phyloP scores from a whole-genome alignment of 2,329 filamentous ascomycete genomes.

The Aureobasidium sp. region DNA sequence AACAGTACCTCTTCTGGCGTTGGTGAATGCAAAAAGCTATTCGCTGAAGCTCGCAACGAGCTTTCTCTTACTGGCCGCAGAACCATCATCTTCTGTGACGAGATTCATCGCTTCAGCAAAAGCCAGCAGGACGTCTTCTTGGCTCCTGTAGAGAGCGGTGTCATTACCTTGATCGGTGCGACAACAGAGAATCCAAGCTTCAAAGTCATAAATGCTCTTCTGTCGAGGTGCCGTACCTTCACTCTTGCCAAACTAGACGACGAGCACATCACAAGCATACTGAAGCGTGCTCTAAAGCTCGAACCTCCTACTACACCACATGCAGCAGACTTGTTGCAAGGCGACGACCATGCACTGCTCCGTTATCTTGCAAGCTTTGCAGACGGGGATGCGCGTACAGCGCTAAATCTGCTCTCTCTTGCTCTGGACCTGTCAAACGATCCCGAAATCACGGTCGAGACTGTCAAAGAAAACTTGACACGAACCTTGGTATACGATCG shows the following conservation, averaged over 20 bases:
- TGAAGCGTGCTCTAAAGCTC: constrained; percentile 59
- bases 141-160: constrained; percentile 81
- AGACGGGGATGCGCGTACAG: constrained; percentile 87
- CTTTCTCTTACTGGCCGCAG: constrained; percentile 71
- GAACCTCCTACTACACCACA: constrained; percentile 13
- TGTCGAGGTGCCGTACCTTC: constrained; percentile 86
- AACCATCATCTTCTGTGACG: constrained; percentile 96
- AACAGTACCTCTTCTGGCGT: constrained; percentile 87
- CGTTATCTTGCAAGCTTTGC: constrained; percentile 75
- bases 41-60: constrained; percentile 74
- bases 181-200: constrained; percentile 97
- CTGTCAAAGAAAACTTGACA: constrained; percentile 74
- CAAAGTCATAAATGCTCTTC: constrained; percentile 76
- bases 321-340: constrained; percentile 44
- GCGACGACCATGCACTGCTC: constrained; percentile 58
- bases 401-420: constrained; percentile 83
- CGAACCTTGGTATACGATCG: constrained; percentile 93
- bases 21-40: constrained; percentile 85
- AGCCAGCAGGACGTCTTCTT: constrained; percentile 92
- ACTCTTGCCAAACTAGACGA: constrained; percentile 67
- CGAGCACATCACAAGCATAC: constrained; percentile 62
- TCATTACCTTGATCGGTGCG: constrained; percentile 84
- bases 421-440: constrained; percentile 66
- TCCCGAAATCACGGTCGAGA: constrained; percentile 58
- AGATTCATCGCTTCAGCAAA: constrained; percentile 88